Conservation (phyloP, 768 basidiomycete species). For the Pleurotus sapidus region DNA sequence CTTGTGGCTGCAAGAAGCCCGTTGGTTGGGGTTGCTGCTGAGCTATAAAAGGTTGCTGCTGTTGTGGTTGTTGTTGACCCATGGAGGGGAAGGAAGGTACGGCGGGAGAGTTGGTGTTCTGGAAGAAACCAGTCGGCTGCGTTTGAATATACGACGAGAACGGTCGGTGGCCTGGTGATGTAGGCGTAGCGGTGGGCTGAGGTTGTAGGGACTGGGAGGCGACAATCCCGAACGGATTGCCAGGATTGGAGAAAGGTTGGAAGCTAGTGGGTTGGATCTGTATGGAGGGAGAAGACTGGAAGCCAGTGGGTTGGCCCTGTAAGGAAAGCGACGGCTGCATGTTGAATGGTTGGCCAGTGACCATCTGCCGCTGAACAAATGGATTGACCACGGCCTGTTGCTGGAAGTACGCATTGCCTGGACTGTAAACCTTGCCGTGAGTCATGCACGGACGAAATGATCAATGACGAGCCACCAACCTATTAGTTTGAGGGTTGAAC, state of each 20-base stretch:
- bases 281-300: constrained; percentile 31
- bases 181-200: constrained; percentile 28
- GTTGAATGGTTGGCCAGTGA: constrained; percentile 45
- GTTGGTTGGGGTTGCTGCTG: constrained; percentile 21
- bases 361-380: constrained; percentile 62
- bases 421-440: constrained; percentile 27
- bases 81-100: constrained; percentile 12
- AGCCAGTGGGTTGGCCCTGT: constrained; percentile 57
- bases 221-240: constrained; percentile 49
- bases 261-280: constrained; percentile 38
- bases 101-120: constrained; percentile 11
- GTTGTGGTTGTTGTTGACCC: constrained; percentile 9
- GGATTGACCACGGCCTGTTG: constrained; percentile 71
- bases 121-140: constrained; percentile 53
- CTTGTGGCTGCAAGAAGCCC: constrained; percentile 47
- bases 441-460: too few species aligned
- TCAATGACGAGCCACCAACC: constrained; percentile 29
- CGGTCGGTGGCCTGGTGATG: constrained; percentile 37
- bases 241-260: constrained; percentile 26
- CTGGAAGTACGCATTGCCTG: constrained; percentile 47
- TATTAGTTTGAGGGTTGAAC: constrained; percentile 62
- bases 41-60: constrained; percentile 16
- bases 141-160: constrained; percentile 55
- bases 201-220: constrained; percentile 27
- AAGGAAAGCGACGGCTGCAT: constrained; percentile 34